These are phyloP conservation scores for Penicillium verhagenii DNA, from an alignment of 495 filamentous ascomycete genomes.

Conservation along the genomic window DNA sequence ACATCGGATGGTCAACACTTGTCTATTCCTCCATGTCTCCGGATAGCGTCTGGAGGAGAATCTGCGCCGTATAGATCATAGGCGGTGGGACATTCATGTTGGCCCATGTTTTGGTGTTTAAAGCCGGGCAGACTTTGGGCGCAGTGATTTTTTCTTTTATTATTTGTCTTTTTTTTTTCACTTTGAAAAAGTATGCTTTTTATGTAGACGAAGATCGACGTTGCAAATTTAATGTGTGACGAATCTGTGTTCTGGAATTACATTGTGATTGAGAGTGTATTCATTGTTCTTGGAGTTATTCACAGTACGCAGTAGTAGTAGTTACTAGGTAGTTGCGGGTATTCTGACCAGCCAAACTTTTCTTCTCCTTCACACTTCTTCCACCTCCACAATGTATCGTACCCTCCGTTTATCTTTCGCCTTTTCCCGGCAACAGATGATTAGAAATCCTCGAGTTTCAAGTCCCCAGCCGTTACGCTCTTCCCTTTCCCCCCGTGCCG, in stretches of 20 bases:
- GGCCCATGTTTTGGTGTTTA: constrained; percentile 29
- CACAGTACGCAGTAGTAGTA: too few species aligned
- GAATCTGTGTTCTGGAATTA: constrained; percentile 16
- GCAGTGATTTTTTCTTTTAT: constrained; percentile 27
- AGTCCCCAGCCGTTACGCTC: neutral
- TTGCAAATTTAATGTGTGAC: constrained; percentile 43
- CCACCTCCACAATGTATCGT: neutral
- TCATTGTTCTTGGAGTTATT: neutral
- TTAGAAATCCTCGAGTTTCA: neutral
- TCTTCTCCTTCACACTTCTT: neutral
- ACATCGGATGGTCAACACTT: constrained; percentile 27
- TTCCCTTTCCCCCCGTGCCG: neutral
- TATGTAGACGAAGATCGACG: constrained; percentile 37
- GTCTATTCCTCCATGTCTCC: constrained; percentile 5
- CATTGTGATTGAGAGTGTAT: neutral
- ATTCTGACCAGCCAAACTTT: neutral
- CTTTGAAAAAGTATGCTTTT: constrained; percentile 37
- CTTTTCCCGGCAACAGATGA: neutral
- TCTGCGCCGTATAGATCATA: constrained; percentile 26
- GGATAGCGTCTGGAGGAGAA: constrained; percentile 15
- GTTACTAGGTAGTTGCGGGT: too few species aligned
- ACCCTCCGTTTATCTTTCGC: neutral
- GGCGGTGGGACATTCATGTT: constrained; percentile 14
- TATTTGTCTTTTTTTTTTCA: constrained; percentile 16
- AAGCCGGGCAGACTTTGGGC: constrained; percentile 32